Base-by-base conservation (phyloP, 2,329 filamentous ascomycete species). In the Elsinoe ampelina region DNA sequence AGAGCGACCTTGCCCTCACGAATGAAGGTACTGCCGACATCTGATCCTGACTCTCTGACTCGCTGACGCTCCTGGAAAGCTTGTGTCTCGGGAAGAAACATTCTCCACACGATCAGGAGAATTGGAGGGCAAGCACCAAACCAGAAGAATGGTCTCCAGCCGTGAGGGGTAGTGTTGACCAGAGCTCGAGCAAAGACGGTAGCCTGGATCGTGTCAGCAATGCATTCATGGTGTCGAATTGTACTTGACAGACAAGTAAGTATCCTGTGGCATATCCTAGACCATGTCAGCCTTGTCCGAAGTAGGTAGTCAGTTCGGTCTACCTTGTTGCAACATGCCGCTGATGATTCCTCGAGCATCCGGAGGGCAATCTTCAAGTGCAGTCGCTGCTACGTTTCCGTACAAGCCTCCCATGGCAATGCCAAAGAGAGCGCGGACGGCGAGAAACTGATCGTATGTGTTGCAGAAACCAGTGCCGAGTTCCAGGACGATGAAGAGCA, bases 91-190 rank as follows among this genome's bases (percentile, higher is more conserved):
- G 87, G 85, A 1, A 95, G 78, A 66, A 78, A 81, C 20, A 90
- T 73, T 36, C 89, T 84, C 75, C 85, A 87, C 57, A 83, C 64
- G 65, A 93, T 93, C 70, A 93, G 85, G 42, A 93, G 67, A 2
- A 88, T 77, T 0, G 89, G 89, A 0, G 87, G 87, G 38, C 84
- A 80, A 4, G 89, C 87, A n/a, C 83, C 88, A 68, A 95, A 93
- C 89, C 89, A 95, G 74, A 83, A 95, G 0, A 93, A 75, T 0
- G 88, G 87, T 5, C 89, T 79, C 89, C 89, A 95, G 52, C 78
- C 82, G 66, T 93, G 84, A 1, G 81, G 68, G 1, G 87, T 90
- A 1, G 87, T 91, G 68, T 85, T 74, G 45, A 89, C 80, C 11
- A 91, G 77, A 5, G 77, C 87, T 39, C 71, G 64, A n/a, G 71